Conservation (phyloP, 176 grass and related monocot species). For the Aegilops bicornis region DNA sequence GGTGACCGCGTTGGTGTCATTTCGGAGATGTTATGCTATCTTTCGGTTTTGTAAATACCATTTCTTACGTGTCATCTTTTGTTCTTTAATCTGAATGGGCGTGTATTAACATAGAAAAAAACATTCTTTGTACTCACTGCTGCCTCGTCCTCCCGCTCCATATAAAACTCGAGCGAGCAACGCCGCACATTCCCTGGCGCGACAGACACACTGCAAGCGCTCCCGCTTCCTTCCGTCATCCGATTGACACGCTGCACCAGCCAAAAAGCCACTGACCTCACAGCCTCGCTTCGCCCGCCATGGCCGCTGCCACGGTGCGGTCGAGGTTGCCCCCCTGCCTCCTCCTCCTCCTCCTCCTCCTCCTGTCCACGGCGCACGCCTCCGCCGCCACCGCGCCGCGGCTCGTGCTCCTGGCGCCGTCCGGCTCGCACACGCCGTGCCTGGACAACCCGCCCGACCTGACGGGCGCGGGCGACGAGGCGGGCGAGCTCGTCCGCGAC, state of each 20-base stretch:
- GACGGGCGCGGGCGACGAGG: conserved; percentile 26
- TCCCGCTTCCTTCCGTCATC: background rate
- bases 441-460: conserved; percentile 56
- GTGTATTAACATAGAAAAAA: no score
- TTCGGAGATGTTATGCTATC: no score
- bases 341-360: background rate
- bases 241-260: background rate
- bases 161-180: background rate
- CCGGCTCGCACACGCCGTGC: conserved; percentile 22
- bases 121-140: no score
- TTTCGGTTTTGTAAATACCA: no score
- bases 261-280: background rate
- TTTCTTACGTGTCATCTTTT: no score
- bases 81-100: no score
- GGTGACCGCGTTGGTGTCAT: no score
- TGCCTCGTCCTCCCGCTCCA: no score
- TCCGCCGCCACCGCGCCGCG: background rate
- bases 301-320: background rate
- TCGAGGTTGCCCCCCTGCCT: background rate
- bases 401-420: conserved; percentile 17
- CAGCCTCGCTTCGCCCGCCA: background rate
- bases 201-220: background rate
- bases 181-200: background rate
- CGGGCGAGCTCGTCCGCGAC: conserved; percentile 40
- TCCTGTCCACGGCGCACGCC: background rate